phyloP scores from a whole-genome alignment of 1,284 basidiomycete species.

The Ustanciosporium gigantosporum region DNA sequence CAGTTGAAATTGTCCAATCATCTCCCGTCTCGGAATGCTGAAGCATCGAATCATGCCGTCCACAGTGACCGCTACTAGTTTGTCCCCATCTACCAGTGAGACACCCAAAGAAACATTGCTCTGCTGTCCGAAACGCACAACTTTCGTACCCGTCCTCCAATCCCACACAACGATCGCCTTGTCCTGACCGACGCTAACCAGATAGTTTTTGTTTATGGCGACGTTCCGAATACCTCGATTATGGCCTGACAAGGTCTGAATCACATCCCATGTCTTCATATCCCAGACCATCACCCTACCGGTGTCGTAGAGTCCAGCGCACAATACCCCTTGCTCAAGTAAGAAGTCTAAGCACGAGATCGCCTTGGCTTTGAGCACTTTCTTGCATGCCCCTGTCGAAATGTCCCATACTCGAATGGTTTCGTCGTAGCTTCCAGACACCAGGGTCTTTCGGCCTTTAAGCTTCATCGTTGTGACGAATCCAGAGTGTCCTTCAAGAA shows the following conservation, averaged over 20 bases:
- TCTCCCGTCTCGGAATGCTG: conserved; percentile 80
- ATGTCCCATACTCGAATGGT: conserved; percentile 56
- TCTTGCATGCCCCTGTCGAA: conserved; percentile 75
- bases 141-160: conserved; percentile 71
- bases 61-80: conserved; percentile 84
- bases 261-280: conserved; percentile 38
- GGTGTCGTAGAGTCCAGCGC: conserved; percentile 88
- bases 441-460: conserved; percentile 68
- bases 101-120: conserved; percentile 89
- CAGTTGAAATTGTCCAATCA: conserved; percentile 87
- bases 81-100: conserved; percentile 71
- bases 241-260: conserved; percentile 74
- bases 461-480: conserved; percentile 84
- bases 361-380: conserved; percentile 78
- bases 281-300: conserved; percentile 64
- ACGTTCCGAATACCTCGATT: conserved; percentile 73
- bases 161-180: conserved; percentile 87
- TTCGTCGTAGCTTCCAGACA: conserved; percentile 87
- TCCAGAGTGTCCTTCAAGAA: conserved; percentile 80
- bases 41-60: conserved; percentile 88
- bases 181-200: conserved; percentile 84
- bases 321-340: conserved; percentile 81
- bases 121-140: conserved; percentile 87
- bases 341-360: conserved; percentile 88
- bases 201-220: conserved; percentile 78